These are phyloP conservation scores for Dictyostelium citrinum DNA, from an alignment of 78 protist species.

Conservation along the genomic window DNA sequence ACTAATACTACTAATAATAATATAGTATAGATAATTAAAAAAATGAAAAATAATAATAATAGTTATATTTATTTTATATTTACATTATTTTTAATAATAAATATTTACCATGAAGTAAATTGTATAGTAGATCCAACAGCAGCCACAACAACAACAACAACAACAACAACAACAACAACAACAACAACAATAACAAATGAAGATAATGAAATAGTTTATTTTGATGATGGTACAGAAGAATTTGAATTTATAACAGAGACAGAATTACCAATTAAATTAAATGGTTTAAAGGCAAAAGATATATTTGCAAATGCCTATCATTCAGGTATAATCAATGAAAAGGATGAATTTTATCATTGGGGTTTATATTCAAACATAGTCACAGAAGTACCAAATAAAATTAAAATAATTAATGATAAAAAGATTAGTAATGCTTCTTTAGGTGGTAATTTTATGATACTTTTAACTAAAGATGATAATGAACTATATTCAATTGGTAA, in stretches of 20 bases:
- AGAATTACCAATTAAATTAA: not conserved
- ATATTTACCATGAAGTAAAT: not conserved
- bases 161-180: not conserved
- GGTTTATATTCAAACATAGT: slow-evolving; percentile 11
- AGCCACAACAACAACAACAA: not conserved
- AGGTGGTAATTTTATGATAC: not conserved
- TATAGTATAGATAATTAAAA: too few species aligned
- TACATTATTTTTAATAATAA: not conserved
- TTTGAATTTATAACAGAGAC: not conserved
- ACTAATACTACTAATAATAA: too few species aligned
- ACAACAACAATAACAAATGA: not conserved
- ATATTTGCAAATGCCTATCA: slow-evolving; percentile 16
- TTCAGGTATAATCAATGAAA: slow-evolving; percentile 3
- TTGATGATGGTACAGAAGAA: slow-evolving; percentile 9
- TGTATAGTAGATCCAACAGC: not conserved
- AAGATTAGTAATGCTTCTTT: not conserved
- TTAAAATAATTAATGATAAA: not conserved
- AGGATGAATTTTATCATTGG: slow-evolving; percentile 9
- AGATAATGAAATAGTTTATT: not conserved
- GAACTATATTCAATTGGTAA: slow-evolving; percentile 10
- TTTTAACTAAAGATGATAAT: not conserved
- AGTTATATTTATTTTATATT: not conserved
- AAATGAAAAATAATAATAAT: not conserved
- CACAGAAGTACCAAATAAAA: not conserved
- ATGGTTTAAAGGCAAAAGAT: not conserved